Conservation (phyloP, 106 monocot genomes). For the Gastrodia elata region DNA sequence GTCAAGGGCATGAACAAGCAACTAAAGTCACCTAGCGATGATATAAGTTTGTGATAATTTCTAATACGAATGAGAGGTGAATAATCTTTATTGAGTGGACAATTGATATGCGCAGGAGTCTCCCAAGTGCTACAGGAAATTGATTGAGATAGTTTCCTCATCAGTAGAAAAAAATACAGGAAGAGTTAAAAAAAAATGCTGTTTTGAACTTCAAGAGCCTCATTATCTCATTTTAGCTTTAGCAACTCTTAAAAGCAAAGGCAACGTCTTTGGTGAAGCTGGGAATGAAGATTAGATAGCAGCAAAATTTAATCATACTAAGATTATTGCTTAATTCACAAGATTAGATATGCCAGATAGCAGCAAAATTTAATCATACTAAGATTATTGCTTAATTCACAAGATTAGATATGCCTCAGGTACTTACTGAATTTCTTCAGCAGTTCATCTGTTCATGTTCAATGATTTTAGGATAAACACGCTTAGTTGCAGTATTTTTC, state of each 20-base stretch:
- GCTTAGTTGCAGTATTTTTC: too few relatives aligned
- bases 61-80: background rate
- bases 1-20: constrained; percentile 39
- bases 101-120: background rate
- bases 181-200: background rate
- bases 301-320: background rate
- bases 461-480: too few relatives aligned
- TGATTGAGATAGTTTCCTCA: background rate
- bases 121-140: background rate
- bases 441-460: too few relatives aligned
- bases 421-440: too few relatives aligned
- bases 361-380: background rate
- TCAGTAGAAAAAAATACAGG: background rate
- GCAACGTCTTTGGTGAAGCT: background rate
- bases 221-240: background rate
- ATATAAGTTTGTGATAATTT: background rate
- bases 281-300: background rate
- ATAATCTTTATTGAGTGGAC: background rate
- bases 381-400: too few relatives aligned
- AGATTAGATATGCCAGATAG: too few relatives aligned
- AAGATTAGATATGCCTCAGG: too few relatives aligned
- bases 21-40: constrained; percentile 22
- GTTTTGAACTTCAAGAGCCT: background rate
- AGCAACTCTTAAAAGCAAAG: background rate
- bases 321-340: too few relatives aligned